Conservation (phyloP, 1,139 yeast species). For the Neolecta irregularis region DNA sequence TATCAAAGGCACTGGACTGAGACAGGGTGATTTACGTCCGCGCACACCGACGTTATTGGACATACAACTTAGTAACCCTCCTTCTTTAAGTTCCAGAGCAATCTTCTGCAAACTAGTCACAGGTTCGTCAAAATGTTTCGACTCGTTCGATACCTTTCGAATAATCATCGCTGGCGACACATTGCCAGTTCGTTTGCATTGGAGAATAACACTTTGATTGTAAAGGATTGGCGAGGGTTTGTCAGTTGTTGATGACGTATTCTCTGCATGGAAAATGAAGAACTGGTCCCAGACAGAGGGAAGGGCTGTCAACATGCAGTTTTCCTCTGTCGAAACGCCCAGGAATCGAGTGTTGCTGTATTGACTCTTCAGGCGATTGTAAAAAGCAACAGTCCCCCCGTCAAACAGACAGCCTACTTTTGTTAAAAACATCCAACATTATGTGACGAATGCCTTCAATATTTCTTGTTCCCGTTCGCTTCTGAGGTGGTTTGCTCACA, state of each 20-base stretch:
- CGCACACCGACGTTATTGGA: too few relatives aligned
- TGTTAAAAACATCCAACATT: neutral
- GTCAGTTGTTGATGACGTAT: neutral
- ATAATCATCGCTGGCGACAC: neutral
- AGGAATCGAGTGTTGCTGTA: conserved; percentile 2
- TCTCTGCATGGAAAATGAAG: neutral
- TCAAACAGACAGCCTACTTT: neutral
- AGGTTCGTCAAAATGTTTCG: neutral
- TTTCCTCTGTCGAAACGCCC: neutral
- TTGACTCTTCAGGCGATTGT: conserved; percentile 1
- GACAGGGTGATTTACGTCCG: too few relatives aligned
- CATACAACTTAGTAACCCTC: too few relatives aligned
- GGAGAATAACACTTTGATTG: conserved; percentile 2
- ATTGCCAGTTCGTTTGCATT: conserved; percentile 1
- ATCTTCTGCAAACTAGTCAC: conserved; percentile 2
- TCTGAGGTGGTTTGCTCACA: conserved; percentile 2
- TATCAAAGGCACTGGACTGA: too few relatives aligned
- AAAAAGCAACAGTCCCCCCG: conserved; percentile 4
- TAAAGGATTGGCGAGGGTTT: neutral
- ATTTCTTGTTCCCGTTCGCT: conserved; percentile 1
- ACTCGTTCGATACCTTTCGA: conserved; percentile 1
- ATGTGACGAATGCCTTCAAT: neutral
- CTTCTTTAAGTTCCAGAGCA: too few relatives aligned
- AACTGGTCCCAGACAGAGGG: conserved; percentile 1
- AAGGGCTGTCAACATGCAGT: neutral